Evolutionary conservation across 257 asterid genomes (phyloP).

Genomic region (Solanum medicagineum): DNA sequence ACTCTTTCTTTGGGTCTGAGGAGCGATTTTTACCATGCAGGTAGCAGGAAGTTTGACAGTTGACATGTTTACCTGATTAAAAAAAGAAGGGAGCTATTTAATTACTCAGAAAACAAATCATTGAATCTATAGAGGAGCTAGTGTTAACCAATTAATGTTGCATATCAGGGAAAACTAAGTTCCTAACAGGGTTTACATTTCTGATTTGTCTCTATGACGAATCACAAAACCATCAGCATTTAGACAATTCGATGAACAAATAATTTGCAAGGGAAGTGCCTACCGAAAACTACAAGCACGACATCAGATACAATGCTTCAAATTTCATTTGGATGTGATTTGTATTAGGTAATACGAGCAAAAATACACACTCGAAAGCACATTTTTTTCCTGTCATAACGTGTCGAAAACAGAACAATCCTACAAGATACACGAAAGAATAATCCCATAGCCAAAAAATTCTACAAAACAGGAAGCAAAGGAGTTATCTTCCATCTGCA

Average conservation of each 20-base stretch:
- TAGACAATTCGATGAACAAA: neutral
- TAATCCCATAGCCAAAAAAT: neutral
- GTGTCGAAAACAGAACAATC: neutral
- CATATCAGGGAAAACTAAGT: neutral
- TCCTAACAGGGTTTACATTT: neutral
- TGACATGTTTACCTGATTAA: slow-evolving; percentile 52
- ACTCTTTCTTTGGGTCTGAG: slow-evolving; percentile 16
- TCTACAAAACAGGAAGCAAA: neutral
- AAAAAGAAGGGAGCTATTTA: neutral
- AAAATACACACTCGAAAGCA: neutral
- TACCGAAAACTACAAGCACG: neutral
- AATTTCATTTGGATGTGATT: too few species aligned
- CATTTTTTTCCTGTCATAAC: neutral
- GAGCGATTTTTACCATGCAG: slow-evolving; percentile 27
- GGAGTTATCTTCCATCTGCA: neutral
- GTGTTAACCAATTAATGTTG: neutral
- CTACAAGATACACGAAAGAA: too few species aligned
- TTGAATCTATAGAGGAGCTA: neutral
- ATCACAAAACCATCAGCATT: neutral
- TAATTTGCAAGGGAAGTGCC: neutral
- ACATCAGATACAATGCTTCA: neutral
- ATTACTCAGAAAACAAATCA: neutral
- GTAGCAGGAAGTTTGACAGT: slow-evolving; percentile 32
- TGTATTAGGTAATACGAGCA: too few species aligned
- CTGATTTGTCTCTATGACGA: neutral